Base-by-base conservation (phyloP, 495 filamentous ascomycete genomes). In the Parmelia sp. region DNA sequence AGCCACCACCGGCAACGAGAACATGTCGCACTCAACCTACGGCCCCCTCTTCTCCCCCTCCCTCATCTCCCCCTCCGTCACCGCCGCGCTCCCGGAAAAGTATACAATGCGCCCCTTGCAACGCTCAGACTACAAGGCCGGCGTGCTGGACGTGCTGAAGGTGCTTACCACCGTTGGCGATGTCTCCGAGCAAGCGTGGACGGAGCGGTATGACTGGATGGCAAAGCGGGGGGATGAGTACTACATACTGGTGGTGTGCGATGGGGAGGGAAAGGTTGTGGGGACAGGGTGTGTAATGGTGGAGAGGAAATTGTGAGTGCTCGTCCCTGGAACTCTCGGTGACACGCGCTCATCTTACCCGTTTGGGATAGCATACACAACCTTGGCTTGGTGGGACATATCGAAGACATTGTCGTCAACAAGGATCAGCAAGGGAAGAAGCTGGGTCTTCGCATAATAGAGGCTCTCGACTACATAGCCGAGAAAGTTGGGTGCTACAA, bases 361-460 rank as follows among this genome's bases (percentile, higher is more conserved):
- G 31, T 27, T 17, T 55, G 3, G 42, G 39, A 23, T 71, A 74
- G 45, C 44, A 74, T 72, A 55, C 72, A 74, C 49, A 72, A 72
- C 29, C 66, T 74, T 51, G 69, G 71, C 23, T 45, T 68, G 9
- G 92, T 96, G n/a, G 94, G 93, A 2, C 94, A 98, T 73, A 96
- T 98, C 77, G 94, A 98, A 77, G 94, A 98, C 75, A 97, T 98
- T 76, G 91, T 94, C 11, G 93, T 98, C 31, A 85, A 88, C 66
- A 89, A 91, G 75, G 87, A 91, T 63, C 92, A 97, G 75, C 94
- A 97, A 75, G 94, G 94, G 62, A 97, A 96, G 83, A 96, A 96
- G 76, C 80, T 98, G 45, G 94, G 94, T 4, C 77, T 96, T 73
- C 84, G 89, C 64, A 87, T 98, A 62, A 97, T 98, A 69, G 89